Base-by-base conservation (phyloP, 495 filamentous ascomycete genomes). In the Lasiosphaeria miniovina region DNA sequence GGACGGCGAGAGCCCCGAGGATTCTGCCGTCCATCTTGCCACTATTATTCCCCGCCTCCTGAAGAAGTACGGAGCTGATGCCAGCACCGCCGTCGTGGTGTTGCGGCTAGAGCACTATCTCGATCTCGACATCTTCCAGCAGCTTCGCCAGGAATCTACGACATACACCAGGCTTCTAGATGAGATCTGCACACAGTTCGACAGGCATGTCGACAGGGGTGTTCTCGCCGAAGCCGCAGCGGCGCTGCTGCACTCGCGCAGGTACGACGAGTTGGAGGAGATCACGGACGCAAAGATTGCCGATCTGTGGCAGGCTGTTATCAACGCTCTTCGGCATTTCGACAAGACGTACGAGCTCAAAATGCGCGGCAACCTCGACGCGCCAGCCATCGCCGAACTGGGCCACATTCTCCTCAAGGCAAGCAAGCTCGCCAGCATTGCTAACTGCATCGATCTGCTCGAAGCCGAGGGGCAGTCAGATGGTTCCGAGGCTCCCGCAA, bases 171-270 rank as follows among this genome's bases (percentile, higher is more conserved):
- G 90, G 12, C 74, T 98, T 24, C 78, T 98, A 2, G 94, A 96
- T 61, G 93, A 98, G 63, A 93, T 98, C 66, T 91, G 90, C 63
- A 89, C 88, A 59, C 94, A 98, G 67, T 98, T 98, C 73, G 83
- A 93, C 50, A 86, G 91, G 0, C 94, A 98, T 66, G 89, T 89
- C 5, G 88, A 96, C 63, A 85, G 89, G 52, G 82, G 84, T 43
- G 92, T 98, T 6, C 77, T 98, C n/a, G 82, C 84, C 6, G 91
- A 96, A 71, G 92, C 91, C 31, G 88, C 86, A 12, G 80, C 85
- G 12, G 90, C 91, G 12, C 82, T 98, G 36, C 72, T 96, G 24
- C 93, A 96, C 68, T 91, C 93, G 11, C 87, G 88, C 55, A 86
- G 82, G 58, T 93, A 89, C 55, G 90, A 93, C 61, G 91, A 94